Evolutionary conservation across 1,284 basidiomycete species (phyloP), one percentile per base, ranked within the genome.

Genomic region (Cryptococcus neoformans): DNA sequence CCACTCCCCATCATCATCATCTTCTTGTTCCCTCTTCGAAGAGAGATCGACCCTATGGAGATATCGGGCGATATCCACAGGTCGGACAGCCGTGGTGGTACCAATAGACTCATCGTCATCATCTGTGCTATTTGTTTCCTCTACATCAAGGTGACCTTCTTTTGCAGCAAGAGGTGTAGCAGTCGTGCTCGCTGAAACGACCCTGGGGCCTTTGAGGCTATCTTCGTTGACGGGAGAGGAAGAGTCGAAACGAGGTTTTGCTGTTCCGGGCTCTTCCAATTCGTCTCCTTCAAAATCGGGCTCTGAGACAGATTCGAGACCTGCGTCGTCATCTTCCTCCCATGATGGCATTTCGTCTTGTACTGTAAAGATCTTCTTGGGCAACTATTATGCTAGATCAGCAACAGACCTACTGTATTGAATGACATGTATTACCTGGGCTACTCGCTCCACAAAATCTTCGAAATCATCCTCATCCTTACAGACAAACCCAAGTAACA

Each of bases 401-500:
- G 49, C 14, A 16, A 9, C n/a, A 3, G 12, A 35, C 1, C 12
- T 4, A 28, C n/a, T 7, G 16, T 10, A 34, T 4, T 21, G n/a
- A 35, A 12, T 10, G n/a, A 38, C 40, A 40, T 17, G 64, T 84
- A n/a, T 57, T 53, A 92, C 90, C 76, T 87, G 65, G 9, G 79
- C 80, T 54, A 90, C 85, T 57, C 92, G 82, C 51, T 78, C 80
- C 62, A 86, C 83, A 58, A 98, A 85, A 76, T 96, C 92, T 12
- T 81, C 76, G 87, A 92, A 95, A 54, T 95, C 92, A 17, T 76
- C 80, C 75, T 92, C 88, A 69, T 89, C 84, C 63, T 84, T 84
- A 70, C 89, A 87, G 63, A 98, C 72, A 75, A 99, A 97, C 14
- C 94, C 94, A 54, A 98, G 81, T 8, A 99, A 80, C 95, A 99